Evolutionary conservation across 1,139 yeast genomes (phyloP).

Genomic region (Pichia sp.): DNA sequence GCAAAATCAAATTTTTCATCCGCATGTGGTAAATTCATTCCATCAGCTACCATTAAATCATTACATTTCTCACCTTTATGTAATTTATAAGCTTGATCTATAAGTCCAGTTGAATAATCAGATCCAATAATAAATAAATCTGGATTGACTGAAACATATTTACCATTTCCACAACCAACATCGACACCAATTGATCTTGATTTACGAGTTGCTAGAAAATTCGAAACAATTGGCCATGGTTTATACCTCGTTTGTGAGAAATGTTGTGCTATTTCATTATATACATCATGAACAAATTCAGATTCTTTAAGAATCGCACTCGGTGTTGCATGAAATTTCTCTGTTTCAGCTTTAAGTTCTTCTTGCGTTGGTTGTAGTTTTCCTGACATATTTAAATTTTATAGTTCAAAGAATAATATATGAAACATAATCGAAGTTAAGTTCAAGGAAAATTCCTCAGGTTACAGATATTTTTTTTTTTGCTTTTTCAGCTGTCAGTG

Average conservation of each 20-base stretch:
- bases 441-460: no score
- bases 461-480: no score
- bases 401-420: no score
- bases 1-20: constrained; percentile 71
- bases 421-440: no score
- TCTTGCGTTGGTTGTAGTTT: constrained; percentile 24
- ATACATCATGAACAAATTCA: constrained; percentile 77
- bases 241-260: constrained; percentile 90
- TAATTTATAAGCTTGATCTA: constrained; percentile 58
- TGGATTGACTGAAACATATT: constrained; percentile 67
- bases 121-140: constrained; percentile 69
- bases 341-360: constrained; percentile 22
- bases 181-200: constrained; percentile 46
- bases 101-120: constrained; percentile 74
- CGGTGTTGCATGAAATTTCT: constrained; percentile 20
- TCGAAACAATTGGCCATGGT: constrained; percentile 95
- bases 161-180: constrained; percentile 97
- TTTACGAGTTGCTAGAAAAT: constrained; percentile 41
- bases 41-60: constrained; percentile 69
- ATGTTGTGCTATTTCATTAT: constrained; percentile 86
- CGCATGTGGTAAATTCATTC: constrained; percentile 62
- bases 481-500: no score
- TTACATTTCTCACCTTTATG: constrained; percentile 29
- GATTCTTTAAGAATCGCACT: constrained; percentile 58
- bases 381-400: constrained; percentile 21